These are phyloP conservation scores for Vanilla planifolia DNA, from an alignment of 106 monocot species.

Conservation along the genomic window DNA sequence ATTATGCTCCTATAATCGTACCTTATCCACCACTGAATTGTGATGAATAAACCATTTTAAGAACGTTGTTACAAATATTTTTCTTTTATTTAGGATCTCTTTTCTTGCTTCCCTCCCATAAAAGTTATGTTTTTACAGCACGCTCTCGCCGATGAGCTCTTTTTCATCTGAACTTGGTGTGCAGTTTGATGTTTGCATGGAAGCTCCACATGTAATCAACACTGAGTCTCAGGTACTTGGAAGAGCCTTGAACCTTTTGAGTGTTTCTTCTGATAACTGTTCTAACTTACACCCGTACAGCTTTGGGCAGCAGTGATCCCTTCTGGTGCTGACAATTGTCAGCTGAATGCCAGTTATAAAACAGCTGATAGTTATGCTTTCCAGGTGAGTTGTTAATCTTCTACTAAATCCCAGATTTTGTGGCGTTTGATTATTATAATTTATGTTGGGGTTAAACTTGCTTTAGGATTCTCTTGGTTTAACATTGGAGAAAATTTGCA, in stretches of 20 bases:
- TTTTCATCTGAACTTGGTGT: constrained; percentile 98
- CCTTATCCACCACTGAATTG: too few species aligned
- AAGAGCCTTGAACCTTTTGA: background rate
- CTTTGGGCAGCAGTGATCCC: constrained; percentile 79
- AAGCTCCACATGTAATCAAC: constrained; percentile 98
- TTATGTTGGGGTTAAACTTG: background rate
- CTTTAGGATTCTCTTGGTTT: constrained; percentile 81
- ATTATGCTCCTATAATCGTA: too few species aligned
- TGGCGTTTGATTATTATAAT: background rate
- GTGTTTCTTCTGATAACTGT: background rate
- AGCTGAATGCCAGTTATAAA: constrained; percentile 93
- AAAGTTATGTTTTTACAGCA: constrained; percentile 29
- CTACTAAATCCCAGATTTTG: background rate
- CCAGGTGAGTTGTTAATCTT: constrained; percentile 51
- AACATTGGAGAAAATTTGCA: constrained; percentile 87
- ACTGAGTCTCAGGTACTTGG: constrained; percentile 70
- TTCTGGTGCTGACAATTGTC: constrained; percentile 63
- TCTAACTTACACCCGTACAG: constrained; percentile 32
- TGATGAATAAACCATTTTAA: too few species aligned
- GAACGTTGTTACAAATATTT: too few species aligned
- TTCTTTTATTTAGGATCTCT: too few species aligned
- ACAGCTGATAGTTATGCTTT: constrained; percentile 77
- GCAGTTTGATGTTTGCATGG: constrained; percentile 85
- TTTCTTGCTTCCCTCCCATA: background rate
- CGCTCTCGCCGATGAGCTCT: constrained; percentile 89